Evolutionary conservation across 257 asterid species (phyloP).

Genomic region (Rauvolfia tetraphylla): DNA sequence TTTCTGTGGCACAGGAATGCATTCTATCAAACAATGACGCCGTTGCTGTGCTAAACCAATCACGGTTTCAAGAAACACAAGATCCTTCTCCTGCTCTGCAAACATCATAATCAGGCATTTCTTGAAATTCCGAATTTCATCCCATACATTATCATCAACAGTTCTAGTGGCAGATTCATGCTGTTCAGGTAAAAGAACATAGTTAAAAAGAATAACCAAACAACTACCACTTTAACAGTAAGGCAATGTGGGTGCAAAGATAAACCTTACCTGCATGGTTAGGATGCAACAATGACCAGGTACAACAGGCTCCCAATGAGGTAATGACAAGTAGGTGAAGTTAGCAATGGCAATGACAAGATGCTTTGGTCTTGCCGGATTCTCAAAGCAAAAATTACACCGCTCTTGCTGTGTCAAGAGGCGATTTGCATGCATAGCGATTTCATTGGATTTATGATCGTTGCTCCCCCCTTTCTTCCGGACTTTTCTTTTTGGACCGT

Average conservation of each 20-base stretch:
- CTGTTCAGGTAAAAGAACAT: slow-evolving; percentile 36
- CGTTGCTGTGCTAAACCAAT: slow-evolving; percentile 72
- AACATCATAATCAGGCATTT: slow-evolving; percentile 96
- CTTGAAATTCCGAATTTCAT: slow-evolving; percentile 92
- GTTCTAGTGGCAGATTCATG: slow-evolving; percentile 84
- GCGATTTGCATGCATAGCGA: slow-evolving; percentile 50
- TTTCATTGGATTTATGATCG: slow-evolving; percentile 41
- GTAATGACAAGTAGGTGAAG: slow-evolving; percentile 72
- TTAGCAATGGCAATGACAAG: slow-evolving; percentile 79
- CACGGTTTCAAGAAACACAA: slow-evolving; percentile 82
- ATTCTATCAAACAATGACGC: slow-evolving; percentile 90
- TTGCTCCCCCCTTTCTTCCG: slow-evolving; percentile 54
- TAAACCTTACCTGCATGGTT: slow-evolving; percentile 68
- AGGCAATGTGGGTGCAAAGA: neutral
- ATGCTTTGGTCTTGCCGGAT: slow-evolving; percentile 84
- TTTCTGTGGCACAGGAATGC: slow-evolving; percentile 77
- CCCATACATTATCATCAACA: slow-evolving; percentile 86
- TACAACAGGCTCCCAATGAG: slow-evolving; percentile 70
- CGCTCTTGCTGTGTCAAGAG: slow-evolving; percentile 80
- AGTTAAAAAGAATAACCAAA: slow-evolving; percentile 7
- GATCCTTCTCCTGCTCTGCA: slow-evolving; percentile 77
- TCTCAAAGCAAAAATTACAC: slow-evolving; percentile 87
- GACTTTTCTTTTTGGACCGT: slow-evolving; percentile 60
- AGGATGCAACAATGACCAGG: slow-evolving; percentile 86
- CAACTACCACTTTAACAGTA: neutral